Evolutionary conservation across 169 alveolate genomes (phyloP), one percentile per base, ranked within the genome.

Genomic region (Toxoplasma gondii): DNA sequence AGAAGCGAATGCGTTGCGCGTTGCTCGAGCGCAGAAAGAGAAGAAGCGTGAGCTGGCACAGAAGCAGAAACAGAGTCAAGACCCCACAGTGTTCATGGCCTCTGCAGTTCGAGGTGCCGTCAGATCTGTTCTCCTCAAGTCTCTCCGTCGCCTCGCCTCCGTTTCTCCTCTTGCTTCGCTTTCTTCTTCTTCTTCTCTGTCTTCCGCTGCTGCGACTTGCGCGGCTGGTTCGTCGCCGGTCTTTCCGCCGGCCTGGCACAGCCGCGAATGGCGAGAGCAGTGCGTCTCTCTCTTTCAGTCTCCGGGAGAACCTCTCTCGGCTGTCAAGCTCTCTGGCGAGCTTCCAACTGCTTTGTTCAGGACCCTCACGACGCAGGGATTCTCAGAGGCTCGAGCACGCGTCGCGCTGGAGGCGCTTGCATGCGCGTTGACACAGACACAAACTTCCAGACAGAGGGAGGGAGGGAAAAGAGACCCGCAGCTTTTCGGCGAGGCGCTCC

Each of bases 81-180:
- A 53, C 83, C 94, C 94, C 1, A 81, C 91, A 24, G 94, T 91
- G 38, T 91, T 53, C 70, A 91, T 91, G 94, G 94, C 94, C 1
- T 88, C 83, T 31, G 82, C 67, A 34, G 94, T 91, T 70, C 58
- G 94, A 0, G 41, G 27, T 22, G 84, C 84, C 27, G 84, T 74
- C n/a, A 1, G 84, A 74, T 5, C 43, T 2, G 39, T 74, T n/a
- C 84, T 74, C 43, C 43, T 22, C 84, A 74, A 74, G n/a, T 41
- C 84, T 17, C 43, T 74, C 27, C 84, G 43, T 12, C 39, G 84
- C 2, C 45, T 36, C 84, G 84, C 84, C 27, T 17, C n/a, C 84
- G 44, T 24, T 2, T 41, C 45, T 9, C 44, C 84, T n/a, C 9
- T 44, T 1, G 4, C 84, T n/a, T 12, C 84, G 49, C 0, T 44